phyloP scores from a whole-genome alignment of 2,329 filamentous ascomycete species.

The Delphinella strobiligena region DNA sequence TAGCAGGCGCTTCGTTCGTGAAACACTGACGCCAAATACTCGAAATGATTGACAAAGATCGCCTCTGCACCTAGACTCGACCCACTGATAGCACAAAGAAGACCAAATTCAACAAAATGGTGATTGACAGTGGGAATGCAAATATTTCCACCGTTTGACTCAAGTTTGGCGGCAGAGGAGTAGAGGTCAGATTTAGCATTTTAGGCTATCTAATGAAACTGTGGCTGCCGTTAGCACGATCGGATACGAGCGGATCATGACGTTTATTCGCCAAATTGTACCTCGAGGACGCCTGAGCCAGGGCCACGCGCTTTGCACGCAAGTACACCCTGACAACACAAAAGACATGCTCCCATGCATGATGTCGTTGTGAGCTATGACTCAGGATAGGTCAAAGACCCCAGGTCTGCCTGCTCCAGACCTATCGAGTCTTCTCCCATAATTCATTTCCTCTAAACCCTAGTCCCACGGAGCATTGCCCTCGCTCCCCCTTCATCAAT shows the following conservation, averaged over 20 bases:
- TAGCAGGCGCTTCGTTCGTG: not conserved
- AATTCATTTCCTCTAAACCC: too few relatives aligned
- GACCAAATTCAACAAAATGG: not conserved
- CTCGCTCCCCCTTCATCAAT: too few relatives aligned
- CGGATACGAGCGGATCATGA: not conserved
- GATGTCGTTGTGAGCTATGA: not conserved
- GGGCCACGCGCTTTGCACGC: not conserved
- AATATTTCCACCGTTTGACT: not conserved
- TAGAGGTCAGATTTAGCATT: not conserved
- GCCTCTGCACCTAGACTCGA: not conserved
- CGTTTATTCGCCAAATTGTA: not conserved
- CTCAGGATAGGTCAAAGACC: not conserved
- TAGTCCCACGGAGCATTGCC: too few relatives aligned
- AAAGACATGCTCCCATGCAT: not conserved
- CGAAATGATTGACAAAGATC: not conserved
- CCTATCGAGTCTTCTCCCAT: too few relatives aligned
- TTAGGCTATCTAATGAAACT: not conserved
- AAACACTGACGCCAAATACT: not conserved
- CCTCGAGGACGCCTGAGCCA: not conserved
- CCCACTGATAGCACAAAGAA: not conserved
- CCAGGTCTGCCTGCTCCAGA: not conserved
- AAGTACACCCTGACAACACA: too few relatives aligned
- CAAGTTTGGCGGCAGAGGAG: not conserved
- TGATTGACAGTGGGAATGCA: too few relatives aligned
- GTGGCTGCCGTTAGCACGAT: not conserved